Evolutionary conservation across 2,329 filamentous ascomycete species (phyloP), one percentile per base, ranked within the genome.

Genomic region (Emergomyces pasteurianus): DNA sequence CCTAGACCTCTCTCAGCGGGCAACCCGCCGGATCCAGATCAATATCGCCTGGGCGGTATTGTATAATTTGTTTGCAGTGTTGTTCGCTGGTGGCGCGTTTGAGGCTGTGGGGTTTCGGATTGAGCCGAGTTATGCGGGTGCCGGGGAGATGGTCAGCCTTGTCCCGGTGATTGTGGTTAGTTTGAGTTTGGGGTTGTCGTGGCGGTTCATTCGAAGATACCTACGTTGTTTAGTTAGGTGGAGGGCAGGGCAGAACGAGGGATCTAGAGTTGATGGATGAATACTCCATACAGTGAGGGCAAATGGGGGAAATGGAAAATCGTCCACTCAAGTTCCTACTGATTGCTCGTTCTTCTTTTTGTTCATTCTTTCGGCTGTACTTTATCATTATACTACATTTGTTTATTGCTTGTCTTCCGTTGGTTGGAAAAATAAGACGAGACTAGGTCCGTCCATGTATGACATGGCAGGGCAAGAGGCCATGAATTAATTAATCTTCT

Each of bases 131-230:
- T 89, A 80, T 77, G 86, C 86, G 0, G 87, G 86, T 0, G 67
- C 90, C 9, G 88, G 88, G 0, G 88, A 91, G 74, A 69, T 91
- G 38, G 86, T 89, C 0, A 90, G 88, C 67, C 85, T 92, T 0
- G 61, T 89, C 68, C 88, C 88, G 0, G 86, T 91, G 2, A 80
- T 90, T 65, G 68, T 77, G 6, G 80, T 80, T 50, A 85, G 84
- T 0, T 74, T 83, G 65, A 73, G 71, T 58, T 59, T 73, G 65
- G 63, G 68, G 12, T 70, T 69, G 67, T 60, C 65, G 18, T 50
- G 47, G 47, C 12, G 14, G 23, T 31, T 36, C 31, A 3, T 31
- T 36, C 8, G 34, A 36, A 10, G 34, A 10, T 36, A 36, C 5
- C n/a, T n/a, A n/a, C n/a, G n/a, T 6, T 7, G 34, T 6, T 36